Conservation (phyloP, 306 rosid species). For the Castanopsis chinensis region DNA sequence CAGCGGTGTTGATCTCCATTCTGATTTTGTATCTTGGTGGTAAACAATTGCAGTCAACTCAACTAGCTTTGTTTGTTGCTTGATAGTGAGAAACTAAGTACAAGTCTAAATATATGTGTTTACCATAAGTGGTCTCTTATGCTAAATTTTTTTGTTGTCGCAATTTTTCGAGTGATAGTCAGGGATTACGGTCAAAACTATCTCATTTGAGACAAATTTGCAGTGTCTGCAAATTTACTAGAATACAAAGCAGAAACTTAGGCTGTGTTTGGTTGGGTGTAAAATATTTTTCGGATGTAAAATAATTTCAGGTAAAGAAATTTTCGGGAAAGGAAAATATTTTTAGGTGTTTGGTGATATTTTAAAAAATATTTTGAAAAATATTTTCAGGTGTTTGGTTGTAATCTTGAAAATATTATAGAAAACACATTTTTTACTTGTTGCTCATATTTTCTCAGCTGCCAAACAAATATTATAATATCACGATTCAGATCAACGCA, state of each 20-base stretch:
- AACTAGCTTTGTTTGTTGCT: background rate
- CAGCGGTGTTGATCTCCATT: slow-evolving; percentile 36
- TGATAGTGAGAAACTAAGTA: slow-evolving; percentile 11
- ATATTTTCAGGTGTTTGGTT: no score
- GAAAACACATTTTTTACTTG: no score
- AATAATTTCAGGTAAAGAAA: no score
- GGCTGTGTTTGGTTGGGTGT: no score
- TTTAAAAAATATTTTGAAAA: no score
- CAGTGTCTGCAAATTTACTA: slow-evolving; percentile 14
- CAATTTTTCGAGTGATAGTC: slow-evolving; percentile 19
- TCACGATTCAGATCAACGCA: no score
- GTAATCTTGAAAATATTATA: no score
- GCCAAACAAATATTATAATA: no score
- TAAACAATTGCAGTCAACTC: slow-evolving; percentile 12
- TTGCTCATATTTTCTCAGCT: no score
- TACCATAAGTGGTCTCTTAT: slow-evolving; percentile 29
- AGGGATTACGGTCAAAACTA: slow-evolving; percentile 42
- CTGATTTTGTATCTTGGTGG: background rate
- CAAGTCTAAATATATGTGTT: slow-evolving; percentile 19
- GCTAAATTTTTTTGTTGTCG: slow-evolving; percentile 18
- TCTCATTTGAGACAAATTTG: slow-evolving; percentile 33
- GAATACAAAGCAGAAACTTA: slow-evolving; percentile 6
- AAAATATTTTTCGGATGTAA: no score
- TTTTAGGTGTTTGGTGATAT: no score
- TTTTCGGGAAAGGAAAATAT: no score